These are phyloP conservation scores for Xylariales sp. DNA, from an alignment of 2,329 filamentous ascomycete species.

Conservation along the genomic window DNA sequence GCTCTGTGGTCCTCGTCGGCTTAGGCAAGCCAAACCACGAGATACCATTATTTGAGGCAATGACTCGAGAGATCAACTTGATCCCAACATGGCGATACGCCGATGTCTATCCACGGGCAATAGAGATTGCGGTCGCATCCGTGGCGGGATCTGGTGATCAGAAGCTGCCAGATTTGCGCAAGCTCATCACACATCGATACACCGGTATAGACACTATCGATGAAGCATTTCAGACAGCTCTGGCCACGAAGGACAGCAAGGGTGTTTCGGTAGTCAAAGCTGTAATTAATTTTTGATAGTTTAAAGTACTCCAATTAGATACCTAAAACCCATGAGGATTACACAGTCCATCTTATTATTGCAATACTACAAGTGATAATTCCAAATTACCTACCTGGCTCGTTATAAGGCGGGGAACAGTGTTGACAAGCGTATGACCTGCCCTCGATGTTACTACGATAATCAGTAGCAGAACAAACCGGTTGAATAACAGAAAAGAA, in stretches of 20 bases:
- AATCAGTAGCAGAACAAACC: no score
- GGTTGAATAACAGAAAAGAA: no score
- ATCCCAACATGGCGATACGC: slow-evolving; percentile 21
- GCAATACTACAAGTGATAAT: no score
- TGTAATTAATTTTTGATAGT: no score
- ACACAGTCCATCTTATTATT: no score
- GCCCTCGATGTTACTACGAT: no score
- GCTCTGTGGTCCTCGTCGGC: slow-evolving; percentile 60
- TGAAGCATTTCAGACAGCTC: background rate
- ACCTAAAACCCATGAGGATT: no score
- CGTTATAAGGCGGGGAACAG: no score
- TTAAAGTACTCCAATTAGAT: no score
- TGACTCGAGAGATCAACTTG: slow-evolving; percentile 67
- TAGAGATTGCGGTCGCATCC: background rate
- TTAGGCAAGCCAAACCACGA: slow-evolving; percentile 71
- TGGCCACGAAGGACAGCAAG: background rate
- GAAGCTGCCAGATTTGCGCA: background rate
- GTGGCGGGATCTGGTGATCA: background rate
- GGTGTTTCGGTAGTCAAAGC: background rate
- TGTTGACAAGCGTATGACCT: no score
- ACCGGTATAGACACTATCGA: background rate
- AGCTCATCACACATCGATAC: background rate
- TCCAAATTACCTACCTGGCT: no score
- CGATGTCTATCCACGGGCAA: background rate
- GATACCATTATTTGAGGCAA: slow-evolving; percentile 63